Conservation (phyloP, 306 rosid genomes). For the Castanea sativa region DNA sequence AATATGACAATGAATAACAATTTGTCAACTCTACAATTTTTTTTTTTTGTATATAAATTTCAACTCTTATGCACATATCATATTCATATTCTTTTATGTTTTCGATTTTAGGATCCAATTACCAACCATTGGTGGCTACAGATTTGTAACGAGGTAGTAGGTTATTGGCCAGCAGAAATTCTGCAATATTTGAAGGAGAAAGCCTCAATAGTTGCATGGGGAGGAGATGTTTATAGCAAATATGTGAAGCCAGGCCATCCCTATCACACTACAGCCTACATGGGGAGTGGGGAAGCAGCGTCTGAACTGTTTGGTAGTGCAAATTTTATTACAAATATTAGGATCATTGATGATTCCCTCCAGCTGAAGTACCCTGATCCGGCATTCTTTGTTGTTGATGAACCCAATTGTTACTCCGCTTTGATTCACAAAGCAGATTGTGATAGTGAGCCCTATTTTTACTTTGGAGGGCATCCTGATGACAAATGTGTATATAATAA, state of each 20-base stretch:
- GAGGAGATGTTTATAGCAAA: slow-evolving; percentile 11
- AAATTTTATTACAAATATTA: slow-evolving; percentile 30
- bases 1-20: no score
- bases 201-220: slow-evolving; percentile 29
- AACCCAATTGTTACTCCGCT: slow-evolving; percentile 45
- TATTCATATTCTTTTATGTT: background rate
- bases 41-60: no score
- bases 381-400: slow-evolving; percentile 17
- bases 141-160: slow-evolving; percentile 16
- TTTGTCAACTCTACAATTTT: no score
- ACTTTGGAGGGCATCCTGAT: slow-evolving; percentile 43
- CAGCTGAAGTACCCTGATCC: slow-evolving; percentile 42
- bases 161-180: slow-evolving; percentile 50
- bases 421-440: background rate
- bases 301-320: background rate
- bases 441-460: slow-evolving; percentile 40
- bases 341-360: slow-evolving; percentile 27
- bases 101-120: slow-evolving; percentile 27
- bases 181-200: slow-evolving; percentile 18
- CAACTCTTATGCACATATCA: no score
- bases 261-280: no score
- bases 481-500: no score
- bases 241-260: slow-evolving; percentile 5
- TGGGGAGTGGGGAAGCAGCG: slow-evolving; percentile 55
- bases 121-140: slow-evolving; percentile 64